Evolutionary conservation across 2,329 filamentous ascomycete genomes (phyloP), one percentile per base, ranked within the genome.

Genomic region (Cladosporium sp.): DNA sequence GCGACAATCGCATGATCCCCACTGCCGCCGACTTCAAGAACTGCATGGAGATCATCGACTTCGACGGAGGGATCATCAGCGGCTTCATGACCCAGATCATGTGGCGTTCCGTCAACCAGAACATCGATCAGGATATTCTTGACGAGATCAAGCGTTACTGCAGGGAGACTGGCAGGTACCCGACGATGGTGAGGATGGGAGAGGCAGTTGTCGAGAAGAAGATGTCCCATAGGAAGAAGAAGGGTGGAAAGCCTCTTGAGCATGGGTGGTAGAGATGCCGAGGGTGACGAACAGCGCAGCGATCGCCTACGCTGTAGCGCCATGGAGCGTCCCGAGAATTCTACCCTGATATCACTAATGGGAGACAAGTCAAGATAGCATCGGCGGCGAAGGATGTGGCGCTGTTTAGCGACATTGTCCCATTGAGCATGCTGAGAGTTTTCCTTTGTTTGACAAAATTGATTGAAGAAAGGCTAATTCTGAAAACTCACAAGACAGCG

Each of bases 11-110:
- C 12, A 35, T 35, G 12, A 12, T 10, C 5, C 35, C 35, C 56
- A 50, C 12, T 12, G 28, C 29, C 16, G n/a, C 29, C 28, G 67
- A 69, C 29, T 67, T 69, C 40, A 64, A 64, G 23, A 37, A 49
- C 46, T 57, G 68, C 58, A 49, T 67, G 26, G 65, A 68, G 28
- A 58, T 23, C 8, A 55, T 65, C 5, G 29, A 28, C 12, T 67
- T 64, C 37, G 68, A 69, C 58, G 31, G 55, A 28, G 59, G 56
- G 10, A 21, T 68, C 29, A n/a, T 58, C 28, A 66, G 62, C 46
- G 66, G 37, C 7, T 50, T 64, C 26, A 65, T 57, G 66, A 60
- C 65, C 18, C 16, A 59, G 21, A 58, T 67, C 49, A 66, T 68
- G 61, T 63, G 33, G 21, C 49, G 64, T 11, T 31, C 16, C 8